These are phyloP conservation scores for Geranomyces michiganensis DNA, from an alignment of 192 early-diverging fungal species.

Conservation along the genomic window DNA sequence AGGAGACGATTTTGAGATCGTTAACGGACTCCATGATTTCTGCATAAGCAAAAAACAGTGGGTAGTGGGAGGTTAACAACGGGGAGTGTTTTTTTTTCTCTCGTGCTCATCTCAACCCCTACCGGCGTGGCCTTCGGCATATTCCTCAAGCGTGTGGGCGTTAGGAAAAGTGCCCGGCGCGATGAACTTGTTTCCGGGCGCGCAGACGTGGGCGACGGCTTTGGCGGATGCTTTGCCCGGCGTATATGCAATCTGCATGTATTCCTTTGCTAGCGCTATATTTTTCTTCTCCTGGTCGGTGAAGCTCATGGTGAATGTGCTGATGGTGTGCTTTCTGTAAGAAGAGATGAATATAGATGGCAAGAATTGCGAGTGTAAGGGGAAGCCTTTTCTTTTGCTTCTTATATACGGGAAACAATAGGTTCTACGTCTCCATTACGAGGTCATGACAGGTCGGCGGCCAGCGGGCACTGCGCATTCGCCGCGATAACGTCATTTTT, in stretches of 20 bases:
- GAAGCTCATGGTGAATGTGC: conserved; percentile 2
- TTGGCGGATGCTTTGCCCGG: conserved; percentile 11
- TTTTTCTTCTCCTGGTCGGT: conserved; percentile 20
- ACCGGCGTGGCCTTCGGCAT: conserved; percentile 10
- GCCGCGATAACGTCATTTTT: too few relatives aligned
- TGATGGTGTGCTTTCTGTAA: background rate
- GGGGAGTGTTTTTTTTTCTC: too few relatives aligned
- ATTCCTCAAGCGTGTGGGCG: conserved; percentile 7
- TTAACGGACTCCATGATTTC: conserved; percentile 7
- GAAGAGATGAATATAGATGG: too few relatives aligned
- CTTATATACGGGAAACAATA: too few relatives aligned
- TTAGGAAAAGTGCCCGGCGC: conserved; percentile 14
- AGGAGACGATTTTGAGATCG: conserved; percentile 12
- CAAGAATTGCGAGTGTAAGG: too few relatives aligned
- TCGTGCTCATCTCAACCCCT: too few relatives aligned
- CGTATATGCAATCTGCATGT: conserved; percentile 13
- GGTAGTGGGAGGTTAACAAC: background rate
- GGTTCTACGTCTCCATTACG: too few relatives aligned
- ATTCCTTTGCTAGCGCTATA: conserved; percentile 12
- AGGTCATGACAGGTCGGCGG: too few relatives aligned
- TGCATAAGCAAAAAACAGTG: background rate
- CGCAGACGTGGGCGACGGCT: conserved; percentile 3
- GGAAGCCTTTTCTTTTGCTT: too few relatives aligned
- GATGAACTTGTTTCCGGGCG: conserved; percentile 14
- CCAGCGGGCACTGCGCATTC: too few relatives aligned